Conservation (phyloP, 108 stramenopile species). For the Discostella pseudostelligera region DNA sequence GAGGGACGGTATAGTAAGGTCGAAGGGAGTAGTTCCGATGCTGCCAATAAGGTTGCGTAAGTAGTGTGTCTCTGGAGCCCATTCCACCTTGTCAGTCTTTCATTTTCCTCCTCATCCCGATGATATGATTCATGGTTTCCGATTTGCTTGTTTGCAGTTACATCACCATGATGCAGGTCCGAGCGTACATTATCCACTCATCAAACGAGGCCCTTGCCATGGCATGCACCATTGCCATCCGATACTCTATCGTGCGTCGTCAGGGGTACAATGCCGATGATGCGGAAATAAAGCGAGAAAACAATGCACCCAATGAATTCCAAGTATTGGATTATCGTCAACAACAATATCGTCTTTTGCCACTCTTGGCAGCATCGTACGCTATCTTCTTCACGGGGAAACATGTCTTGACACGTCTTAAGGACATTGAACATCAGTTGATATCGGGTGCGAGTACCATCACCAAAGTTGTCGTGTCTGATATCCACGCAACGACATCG, state of each 20-base stretch:
- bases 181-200: constrained; percentile 71
- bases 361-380: constrained; percentile 86
- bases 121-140: neutral
- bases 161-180: constrained; percentile 98
- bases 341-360: constrained; percentile 94
- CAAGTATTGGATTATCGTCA: constrained; percentile 94
- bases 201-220: constrained; percentile 74
- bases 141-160: constrained; percentile 36
- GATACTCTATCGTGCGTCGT: constrained; percentile 90
- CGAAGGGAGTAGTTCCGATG: constrained; percentile 45
- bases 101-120: neutral
- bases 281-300: constrained; percentile 26
- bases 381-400: constrained; percentile 90
- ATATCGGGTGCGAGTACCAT: constrained; percentile 55
- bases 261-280: constrained; percentile 85
- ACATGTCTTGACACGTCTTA: constrained; percentile 58
- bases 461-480: constrained; percentile 68
- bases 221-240: constrained; percentile 86
- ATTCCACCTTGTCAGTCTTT: neutral
- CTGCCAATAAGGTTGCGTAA: constrained; percentile 74
- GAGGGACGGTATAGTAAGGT: constrained; percentile 66
- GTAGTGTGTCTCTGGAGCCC: neutral
- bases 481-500: constrained; percentile 92
- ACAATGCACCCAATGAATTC: constrained; percentile 45
- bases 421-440: constrained; percentile 69